Base-by-base conservation (phyloP, 2,329 filamentous ascomycete genomes). In the Allantophomopsis cytisporea region DNA sequence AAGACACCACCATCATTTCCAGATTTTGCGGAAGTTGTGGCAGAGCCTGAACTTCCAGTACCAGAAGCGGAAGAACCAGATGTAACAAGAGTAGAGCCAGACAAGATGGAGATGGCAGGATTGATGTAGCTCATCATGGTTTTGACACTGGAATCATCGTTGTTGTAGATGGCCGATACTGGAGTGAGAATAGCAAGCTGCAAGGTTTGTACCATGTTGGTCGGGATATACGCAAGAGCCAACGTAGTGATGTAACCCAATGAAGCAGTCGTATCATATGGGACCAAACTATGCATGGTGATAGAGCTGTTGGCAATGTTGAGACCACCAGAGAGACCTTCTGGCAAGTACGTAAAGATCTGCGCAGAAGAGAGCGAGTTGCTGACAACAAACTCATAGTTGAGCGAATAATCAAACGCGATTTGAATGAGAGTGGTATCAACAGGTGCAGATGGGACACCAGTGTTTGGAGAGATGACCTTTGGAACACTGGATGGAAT, bases 81-180 rank as follows among this genome's bases (percentile, higher is more conserved):
- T 57, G 43, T 45, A 23, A 42, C 42, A 20, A 66, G 55, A 2
- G 56, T 57, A 32, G 60, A 60, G 35, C 67, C 69, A 1, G 65
- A 48, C 33, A 60, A 54, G 42, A 54, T 41, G 16, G 60, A 50
- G 54, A 95, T 87, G 3, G 81, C 76, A 2, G 82, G 76, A 61
- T 96, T 89, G 60, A 96, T 84, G 63, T 91, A 76, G 41, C 63
- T 65, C 47, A 93, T 86, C 47, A 96, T 62, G 36, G 80, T 78
- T 47, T 69, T 69, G 32, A 85, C 71, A n/a, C 85, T 73, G 3
- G 62, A 48, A 45, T 80, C 64, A 0, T 69, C 61, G 57, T 86
- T 78, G 54, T 79, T 69, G 69, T 94, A 95, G 17, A 95, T 64
- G 16, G 61, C 55, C n/a, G 84, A 82, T 45, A 74, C 73, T 12